Conservation (phyloP, 352 stramenopile genomes). For the Phytophthora ramorum region DNA sequence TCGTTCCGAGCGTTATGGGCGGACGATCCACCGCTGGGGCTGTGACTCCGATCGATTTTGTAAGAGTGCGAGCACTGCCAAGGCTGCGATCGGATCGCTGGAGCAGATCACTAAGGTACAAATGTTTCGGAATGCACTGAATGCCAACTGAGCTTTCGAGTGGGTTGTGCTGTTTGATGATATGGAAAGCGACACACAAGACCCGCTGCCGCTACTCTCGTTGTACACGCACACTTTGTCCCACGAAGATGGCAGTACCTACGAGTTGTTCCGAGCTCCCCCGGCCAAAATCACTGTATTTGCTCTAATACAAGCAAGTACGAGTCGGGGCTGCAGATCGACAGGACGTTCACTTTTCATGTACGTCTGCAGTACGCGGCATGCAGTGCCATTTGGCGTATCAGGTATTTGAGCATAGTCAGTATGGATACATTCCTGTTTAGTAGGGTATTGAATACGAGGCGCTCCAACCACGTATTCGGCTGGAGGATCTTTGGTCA, state of each 20-base stretch:
- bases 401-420: no score
- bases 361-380: no score
- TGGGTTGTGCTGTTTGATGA: slow-evolving; percentile 71
- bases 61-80: slow-evolving; percentile 65
- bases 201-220: slow-evolving; percentile 47
- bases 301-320: slow-evolving; percentile 39
- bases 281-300: slow-evolving; percentile 20
- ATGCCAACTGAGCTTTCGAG: slow-evolving; percentile 39
- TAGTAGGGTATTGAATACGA: no score
- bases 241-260: no score
- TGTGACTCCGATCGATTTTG: slow-evolving; percentile 76
- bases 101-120: slow-evolving; percentile 67
- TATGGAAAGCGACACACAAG: slow-evolving; percentile 14
- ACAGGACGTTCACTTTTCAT: slow-evolving; percentile 49
- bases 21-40: slow-evolving; percentile 25
- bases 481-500: no score
- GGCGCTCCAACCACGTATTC: no score
- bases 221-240: slow-evolving; percentile 69
- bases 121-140: slow-evolving; percentile 46
- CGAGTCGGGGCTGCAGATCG: slow-evolving; percentile 35
- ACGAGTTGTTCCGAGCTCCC: slow-evolving; percentile 28
- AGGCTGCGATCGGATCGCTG: slow-evolving; percentile 77
- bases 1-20: slow-evolving; percentile 25
- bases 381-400: no score
- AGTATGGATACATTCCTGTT: no score